Evolutionary conservation across 139 green algal genomes (phyloP).

Genomic region (Picochlorum sp.): DNA sequence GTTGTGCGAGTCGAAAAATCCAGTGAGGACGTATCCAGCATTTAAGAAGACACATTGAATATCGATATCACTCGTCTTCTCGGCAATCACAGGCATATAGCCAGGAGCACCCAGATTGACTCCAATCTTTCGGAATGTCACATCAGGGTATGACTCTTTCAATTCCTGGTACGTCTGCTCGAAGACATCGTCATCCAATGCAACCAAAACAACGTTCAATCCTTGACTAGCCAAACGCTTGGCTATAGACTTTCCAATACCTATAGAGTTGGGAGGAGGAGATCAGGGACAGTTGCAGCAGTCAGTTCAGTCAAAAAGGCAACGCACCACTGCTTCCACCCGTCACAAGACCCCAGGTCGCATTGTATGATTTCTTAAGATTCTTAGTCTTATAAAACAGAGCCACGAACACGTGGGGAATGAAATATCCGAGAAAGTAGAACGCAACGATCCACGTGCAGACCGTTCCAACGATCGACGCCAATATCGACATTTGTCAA

Average conservation of each 20-base stretch:
- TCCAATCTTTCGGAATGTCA: conserved; percentile 73
- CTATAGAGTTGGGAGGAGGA: conserved; percentile 30
- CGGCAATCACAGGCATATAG: conserved; percentile 64
- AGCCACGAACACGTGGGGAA: conserved; percentile 52
- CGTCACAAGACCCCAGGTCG: conserved; percentile 88
- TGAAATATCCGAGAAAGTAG: conserved; percentile 46
- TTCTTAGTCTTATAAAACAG: conserved; percentile 69
- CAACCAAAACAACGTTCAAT: conserved; percentile 85
- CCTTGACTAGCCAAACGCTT: conserved; percentile 69
- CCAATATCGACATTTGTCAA: not conserved
- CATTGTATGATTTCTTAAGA: conserved; percentile 79
- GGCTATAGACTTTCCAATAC: conserved; percentile 87
- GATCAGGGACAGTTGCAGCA: not conserved
- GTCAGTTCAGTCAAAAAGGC: not conserved
- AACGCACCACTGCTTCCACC: conserved; percentile 73
- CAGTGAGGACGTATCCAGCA: conserved; percentile 89
- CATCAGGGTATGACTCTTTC: conserved; percentile 39
- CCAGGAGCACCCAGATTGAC: conserved; percentile 63
- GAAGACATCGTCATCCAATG: conserved; percentile 68
- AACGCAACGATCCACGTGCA: conserved; percentile 17
- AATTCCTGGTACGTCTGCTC: conserved; percentile 64
- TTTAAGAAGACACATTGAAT: conserved; percentile 86
- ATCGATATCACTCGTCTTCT: conserved; percentile 70
- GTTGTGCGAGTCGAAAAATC: conserved; percentile 75
- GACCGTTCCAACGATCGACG: conserved; percentile 12